These are phyloP conservation scores for Acanthamoeba quina DNA, from an alignment of 208 protist genomes.

Conservation along the genomic window DNA sequence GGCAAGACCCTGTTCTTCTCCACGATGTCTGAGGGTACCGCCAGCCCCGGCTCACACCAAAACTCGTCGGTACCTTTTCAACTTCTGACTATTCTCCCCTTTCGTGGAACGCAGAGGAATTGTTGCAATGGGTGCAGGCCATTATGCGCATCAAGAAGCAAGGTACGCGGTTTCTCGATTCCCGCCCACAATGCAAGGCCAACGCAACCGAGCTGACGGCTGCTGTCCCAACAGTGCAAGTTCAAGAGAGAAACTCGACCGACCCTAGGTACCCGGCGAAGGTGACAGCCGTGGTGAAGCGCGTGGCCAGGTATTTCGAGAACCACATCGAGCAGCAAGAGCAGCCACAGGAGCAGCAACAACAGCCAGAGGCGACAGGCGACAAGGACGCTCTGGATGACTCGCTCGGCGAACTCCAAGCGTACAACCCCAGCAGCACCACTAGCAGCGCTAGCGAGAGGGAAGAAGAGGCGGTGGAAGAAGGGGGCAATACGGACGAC, in stretches of 20 bases:
- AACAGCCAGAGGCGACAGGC: neutral
- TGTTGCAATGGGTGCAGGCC: slow-evolving; percentile 3
- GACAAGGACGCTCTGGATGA: neutral
- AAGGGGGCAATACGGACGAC: neutral
- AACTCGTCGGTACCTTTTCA: neutral
- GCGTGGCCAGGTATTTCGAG: neutral
- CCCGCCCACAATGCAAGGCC: neutral
- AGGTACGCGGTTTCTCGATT: neutral
- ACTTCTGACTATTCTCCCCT: neutral
- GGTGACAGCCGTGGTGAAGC: neutral
- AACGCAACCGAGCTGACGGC: neutral
- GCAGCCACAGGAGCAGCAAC: neutral
- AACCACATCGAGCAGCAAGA: neutral
- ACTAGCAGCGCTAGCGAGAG: neutral
- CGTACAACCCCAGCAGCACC: neutral
- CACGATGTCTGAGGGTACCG: neutral
- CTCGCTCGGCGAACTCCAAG: neutral
- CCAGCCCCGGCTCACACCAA: neutral
- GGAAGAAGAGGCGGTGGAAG: neutral
- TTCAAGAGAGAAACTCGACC: neutral
- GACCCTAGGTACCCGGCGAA: neutral
- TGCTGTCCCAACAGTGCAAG: neutral
- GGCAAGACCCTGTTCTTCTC: neutral
- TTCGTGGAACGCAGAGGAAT: neutral
- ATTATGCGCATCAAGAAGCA: neutral